Base-by-base conservation (phyloP, 148 eudicot species). In the Mesembryanthemum crystallinum region DNA sequence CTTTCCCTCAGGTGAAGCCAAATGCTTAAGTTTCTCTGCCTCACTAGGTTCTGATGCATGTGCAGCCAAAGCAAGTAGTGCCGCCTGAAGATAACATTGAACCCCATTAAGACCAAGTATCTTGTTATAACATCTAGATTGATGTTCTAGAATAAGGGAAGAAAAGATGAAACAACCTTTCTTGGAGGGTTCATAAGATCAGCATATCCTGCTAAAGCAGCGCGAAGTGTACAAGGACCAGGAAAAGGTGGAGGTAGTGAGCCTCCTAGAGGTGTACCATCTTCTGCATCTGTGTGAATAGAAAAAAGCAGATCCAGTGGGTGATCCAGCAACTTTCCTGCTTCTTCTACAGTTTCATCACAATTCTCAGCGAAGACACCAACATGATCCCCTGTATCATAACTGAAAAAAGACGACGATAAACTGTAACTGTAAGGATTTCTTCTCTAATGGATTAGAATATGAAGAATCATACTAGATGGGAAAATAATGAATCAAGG, bases 321-420 rank as follows among this genome's bases (percentile, higher is more conserved):
- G 67, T 86, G 89, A 65, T 83, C 87, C 78, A 93, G 74, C 67
- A 93, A 76, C 47, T 79, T 85, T 60, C 85, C 98, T 43, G 96
- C 96, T 87, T 89, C 96, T 78, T 89, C 93, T 58, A 93, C 88
- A 64, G 76, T 82, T 71, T 89, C 98, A 83, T 86, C 82, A 74
- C 81, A 76, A 81, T 93, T 93, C 62, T 93, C 96, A 39, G 90
- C 88, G 74, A 77, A 93, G 71, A 93, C 96, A 78, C 98, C 96
- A 52, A 89, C 87, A 84, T 92, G 98, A 74, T 92, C 98, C 52
- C 98, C 98, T 68, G 96, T 91, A 79, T 89, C 98, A 83, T 93
- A 93, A 72, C 98, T 93, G 89, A 80, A 24, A 81, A 30, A 81
- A 52, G 58, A 58, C 29, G 63, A 54, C 21, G 64, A 55, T 14